Evolutionary conservation across 2,329 filamentous ascomycete genomes (phyloP), one percentile per base, ranked within the genome.

Genomic region (Aphanocladium album): DNA sequence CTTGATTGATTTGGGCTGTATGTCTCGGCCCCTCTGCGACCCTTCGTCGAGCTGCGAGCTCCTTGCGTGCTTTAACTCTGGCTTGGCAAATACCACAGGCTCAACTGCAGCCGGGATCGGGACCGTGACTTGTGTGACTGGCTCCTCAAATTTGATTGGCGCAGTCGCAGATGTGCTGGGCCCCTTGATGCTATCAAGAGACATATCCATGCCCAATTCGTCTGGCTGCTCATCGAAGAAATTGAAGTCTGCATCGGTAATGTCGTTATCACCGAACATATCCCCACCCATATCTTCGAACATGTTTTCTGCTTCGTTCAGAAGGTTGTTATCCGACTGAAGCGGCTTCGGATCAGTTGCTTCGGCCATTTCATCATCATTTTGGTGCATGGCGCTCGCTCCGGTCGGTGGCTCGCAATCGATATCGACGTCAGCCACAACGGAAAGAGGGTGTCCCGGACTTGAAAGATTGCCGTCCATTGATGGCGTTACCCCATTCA

Each of bases 181-280:
- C 6, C 54, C 41, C 16, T 67, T 64, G 14, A 68, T 35, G 56
- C 69, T 69, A 16, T 60, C 63, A 66, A 74, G 70, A 1, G 70
- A 57, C 21, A 71, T 66, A 23, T 76, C 74, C 45, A 80, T 61
- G 46, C 76, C 76, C 25, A 74, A 71, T 12, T 72, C 74, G 2
- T 71, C 77, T 3, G 81, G 78, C 27, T 81, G 75, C 63, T 89
- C 86, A 67, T 93, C 89, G 66, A 93, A 93, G 72, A 93, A 93
- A 70, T 84, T 90, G 70, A 93, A 93, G 69, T 95, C 90, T 6
- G 86, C 89, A 66, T 95, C 90, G 1, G 88, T 92, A n/a, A 93
- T 80, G 65, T 86, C 84, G 64, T 85, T 82, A n/a, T 86, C 83
- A n/a, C 82, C 86, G 72, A 90, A 91, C 65, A 88, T 83, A 65